Base-by-base conservation (phyloP, 345 rosid genomes). In the Leavenworthia alabamica region DNA sequence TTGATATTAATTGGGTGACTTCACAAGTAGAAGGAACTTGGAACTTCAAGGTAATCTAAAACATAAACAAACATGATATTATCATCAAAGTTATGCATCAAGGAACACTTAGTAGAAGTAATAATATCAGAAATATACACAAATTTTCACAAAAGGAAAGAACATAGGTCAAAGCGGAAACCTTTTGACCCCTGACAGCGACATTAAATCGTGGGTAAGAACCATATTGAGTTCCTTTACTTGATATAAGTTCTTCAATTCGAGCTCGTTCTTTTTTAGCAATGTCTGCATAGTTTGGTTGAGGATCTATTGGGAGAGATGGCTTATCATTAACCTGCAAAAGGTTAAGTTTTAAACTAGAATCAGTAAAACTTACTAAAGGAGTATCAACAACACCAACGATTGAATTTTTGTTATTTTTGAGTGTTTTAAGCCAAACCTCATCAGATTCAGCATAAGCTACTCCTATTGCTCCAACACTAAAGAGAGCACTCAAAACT, bases 121-220 rank as follows among this genome's bases (percentile, higher is more conserved):
- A 32, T 17, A 27, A 32, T 52, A 44, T 22, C 35, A 20, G 7
- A 58, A n/a, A 7, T 29, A 3, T 3, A 31, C 3, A n/a, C 6
- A 67, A 36, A 11, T 11, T 14, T 27, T 11, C n/a, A 23, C 7
- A 4, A 44, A 12, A 33, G 2, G 1, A 28, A 48, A 15, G 58
- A 29, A 41, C 14, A 9, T 49, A 51, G 35, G 37, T n/a, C 32
- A 48, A 6, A 12, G 54, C 14, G 53, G 59, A 17, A 70, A 89
- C 98, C 97, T 85, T 89, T 81, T 83, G 95, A 59, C 97, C 97
- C 76, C 85, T 92, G 63, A 85, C 86, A 48, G 86, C 82, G 33
- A 92, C 81, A 36, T 75, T 76, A 53, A 86, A 86, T 42, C 77
- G 80, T 22, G 98, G 98, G 75, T 67, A 83, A 72, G 81, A 73